These are phyloP conservation scores for Pichia gijzeniarum DNA, from an alignment of 805 yeast species.

Conservation along the genomic window DNA sequence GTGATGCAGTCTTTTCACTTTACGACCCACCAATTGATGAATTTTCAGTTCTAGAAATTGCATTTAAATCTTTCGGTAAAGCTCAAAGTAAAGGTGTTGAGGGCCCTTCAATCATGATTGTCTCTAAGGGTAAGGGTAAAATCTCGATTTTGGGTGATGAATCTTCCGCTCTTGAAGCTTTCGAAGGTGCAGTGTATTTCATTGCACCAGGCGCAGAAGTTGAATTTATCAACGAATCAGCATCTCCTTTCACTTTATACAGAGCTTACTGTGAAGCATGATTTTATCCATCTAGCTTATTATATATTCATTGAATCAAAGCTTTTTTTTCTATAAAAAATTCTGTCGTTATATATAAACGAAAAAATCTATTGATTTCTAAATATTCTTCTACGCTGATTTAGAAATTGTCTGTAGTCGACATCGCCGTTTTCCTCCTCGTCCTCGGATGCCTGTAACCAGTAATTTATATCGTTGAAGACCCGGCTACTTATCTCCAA, in stretches of 20 bases:
- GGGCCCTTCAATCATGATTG: constrained; percentile 86
- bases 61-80: constrained; percentile 45
- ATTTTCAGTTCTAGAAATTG: constrained; percentile 85
- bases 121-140: constrained; percentile 74
- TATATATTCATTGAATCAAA: too few species aligned
- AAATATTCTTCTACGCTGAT: constrained; percentile 5
- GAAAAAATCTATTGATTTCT: background rate
- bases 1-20: constrained; percentile 59
- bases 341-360: too few species aligned
- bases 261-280: constrained; percentile 83
- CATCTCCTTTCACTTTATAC: constrained; percentile 60
- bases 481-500: constrained; percentile 49
- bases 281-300: too few species aligned
- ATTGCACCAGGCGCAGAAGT: constrained; percentile 72
- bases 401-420: constrained; percentile 8
- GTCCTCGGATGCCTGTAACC: constrained; percentile 50
- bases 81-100: constrained; percentile 56
- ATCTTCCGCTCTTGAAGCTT: constrained; percentile 38
- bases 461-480: constrained; percentile 55
- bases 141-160: constrained; percentile 39
- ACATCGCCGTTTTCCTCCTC: constrained; percentile 26
- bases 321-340: background rate
- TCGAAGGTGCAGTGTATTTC: constrained; percentile 76
- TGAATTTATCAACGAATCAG: constrained; percentile 44
- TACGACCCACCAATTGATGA: constrained; percentile 97